These are phyloP conservation scores for Cucumis melo DNA, from an alignment of 306 rosid species.

Conservation along the genomic window DNA sequence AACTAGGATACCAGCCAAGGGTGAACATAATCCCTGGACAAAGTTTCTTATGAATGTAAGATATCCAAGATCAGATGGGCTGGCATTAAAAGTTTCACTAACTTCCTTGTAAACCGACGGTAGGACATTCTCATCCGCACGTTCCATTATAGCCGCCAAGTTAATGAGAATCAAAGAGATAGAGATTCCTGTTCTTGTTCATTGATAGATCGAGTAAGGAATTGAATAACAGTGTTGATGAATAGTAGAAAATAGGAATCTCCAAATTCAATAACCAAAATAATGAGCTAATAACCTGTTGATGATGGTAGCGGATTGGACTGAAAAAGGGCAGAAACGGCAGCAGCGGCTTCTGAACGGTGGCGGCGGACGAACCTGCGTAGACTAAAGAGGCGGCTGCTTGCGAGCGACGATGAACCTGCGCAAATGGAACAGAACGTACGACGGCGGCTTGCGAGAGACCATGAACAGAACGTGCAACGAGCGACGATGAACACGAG, in stretches of 20 bases:
- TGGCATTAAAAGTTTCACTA: conserved; percentile 79
- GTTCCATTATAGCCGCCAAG: conserved; percentile 90
- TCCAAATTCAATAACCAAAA: neutral
- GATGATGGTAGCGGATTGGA: too few relatives aligned
- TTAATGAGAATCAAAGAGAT: conserved; percentile 20
- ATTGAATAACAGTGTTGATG: neutral
- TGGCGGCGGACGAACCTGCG: too few relatives aligned
- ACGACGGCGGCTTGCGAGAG: too few relatives aligned
- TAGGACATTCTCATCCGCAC: conserved; percentile 89
- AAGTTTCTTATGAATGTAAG: conserved; percentile 84
- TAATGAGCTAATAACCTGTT: too few relatives aligned
- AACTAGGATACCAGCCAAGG: conserved; percentile 81
- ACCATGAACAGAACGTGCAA: too few relatives aligned
- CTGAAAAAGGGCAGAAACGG: too few relatives aligned
- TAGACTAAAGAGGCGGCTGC: too few relatives aligned
- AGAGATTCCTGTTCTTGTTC: conserved; percentile 5
- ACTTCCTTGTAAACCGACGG: conserved; percentile 97
- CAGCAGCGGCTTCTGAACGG: too few relatives aligned
- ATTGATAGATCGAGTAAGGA: neutral
- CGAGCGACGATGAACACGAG: too few relatives aligned
- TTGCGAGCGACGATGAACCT: too few relatives aligned
- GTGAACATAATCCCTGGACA: conserved; percentile 77
- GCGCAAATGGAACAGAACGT: too few relatives aligned
- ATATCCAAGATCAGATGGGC: conserved; percentile 90
- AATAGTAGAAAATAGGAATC: neutral